These are phyloP conservation scores for Colletotrichum cordylinicola DNA, from an alignment of 2,329 filamentous ascomycete species.

Conservation along the genomic window DNA sequence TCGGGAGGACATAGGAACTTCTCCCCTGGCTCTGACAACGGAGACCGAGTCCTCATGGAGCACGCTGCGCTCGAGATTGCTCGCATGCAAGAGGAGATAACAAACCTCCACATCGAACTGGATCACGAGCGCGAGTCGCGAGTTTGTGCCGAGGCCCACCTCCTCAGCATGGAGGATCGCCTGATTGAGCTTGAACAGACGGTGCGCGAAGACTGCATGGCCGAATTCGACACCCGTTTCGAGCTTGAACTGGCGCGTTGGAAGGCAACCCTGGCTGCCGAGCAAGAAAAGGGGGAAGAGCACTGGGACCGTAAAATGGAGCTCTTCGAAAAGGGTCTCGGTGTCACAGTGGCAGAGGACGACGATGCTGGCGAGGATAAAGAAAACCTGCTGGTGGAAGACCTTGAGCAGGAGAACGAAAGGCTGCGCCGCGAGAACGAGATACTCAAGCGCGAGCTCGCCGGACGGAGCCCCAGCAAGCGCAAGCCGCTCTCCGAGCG, in stretches of 20 bases:
- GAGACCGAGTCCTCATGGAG: constrained; percentile 77
- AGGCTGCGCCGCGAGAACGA: constrained; percentile 69
- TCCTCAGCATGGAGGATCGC: constrained; percentile 72
- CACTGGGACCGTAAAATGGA: constrained; percentile 89
- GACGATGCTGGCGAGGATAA: constrained; percentile 58
- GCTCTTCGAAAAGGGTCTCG: constrained; percentile 58
- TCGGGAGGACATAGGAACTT: constrained; percentile 41
- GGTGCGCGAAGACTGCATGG: constrained; percentile 86
- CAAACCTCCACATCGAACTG: constrained; percentile 73
- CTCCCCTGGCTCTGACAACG: constrained; percentile 44
- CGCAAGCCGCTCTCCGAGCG: constrained; percentile 60
- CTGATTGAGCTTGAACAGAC: constrained; percentile 77
- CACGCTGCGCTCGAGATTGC: constrained; percentile 81
- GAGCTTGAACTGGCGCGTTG: constrained; percentile 80
- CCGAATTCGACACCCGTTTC: constrained; percentile 82
- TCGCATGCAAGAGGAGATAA: constrained; percentile 78
- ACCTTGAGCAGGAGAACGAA: constrained; percentile 75
- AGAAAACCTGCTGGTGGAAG: constrained; percentile 66
- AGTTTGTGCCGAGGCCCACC: constrained; percentile 74
- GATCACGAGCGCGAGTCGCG: constrained; percentile 74
- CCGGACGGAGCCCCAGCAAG: constrained; percentile 67
- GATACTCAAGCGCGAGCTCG: constrained; percentile 70
- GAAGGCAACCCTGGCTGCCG: constrained; percentile 78
- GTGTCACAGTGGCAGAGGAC: constrained; percentile 37
- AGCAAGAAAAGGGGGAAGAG: constrained; percentile 81